Conservation (phyloP, 2,329 filamentous ascomycete genomes). For the Neurospora sp. region DNA sequence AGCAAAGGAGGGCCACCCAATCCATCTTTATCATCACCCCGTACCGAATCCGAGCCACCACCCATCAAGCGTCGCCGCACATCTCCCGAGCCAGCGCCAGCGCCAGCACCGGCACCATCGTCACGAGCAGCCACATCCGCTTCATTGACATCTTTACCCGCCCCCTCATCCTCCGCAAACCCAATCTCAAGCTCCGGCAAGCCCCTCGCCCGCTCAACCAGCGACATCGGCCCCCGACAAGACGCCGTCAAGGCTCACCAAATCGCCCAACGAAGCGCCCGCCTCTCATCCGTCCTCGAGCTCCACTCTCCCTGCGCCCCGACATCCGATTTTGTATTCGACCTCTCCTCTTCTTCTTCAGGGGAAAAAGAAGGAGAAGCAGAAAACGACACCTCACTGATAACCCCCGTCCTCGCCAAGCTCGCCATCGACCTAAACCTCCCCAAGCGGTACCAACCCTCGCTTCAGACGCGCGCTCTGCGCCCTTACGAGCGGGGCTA, state of each 20-base stretch:
- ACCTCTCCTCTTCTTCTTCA: slow-evolving; percentile 27
- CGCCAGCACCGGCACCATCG: background rate
- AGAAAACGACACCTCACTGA: slow-evolving; percentile 28
- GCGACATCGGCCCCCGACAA: slow-evolving; percentile 22
- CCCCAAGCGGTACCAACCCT: slow-evolving; percentile 42
- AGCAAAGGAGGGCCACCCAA: background rate
- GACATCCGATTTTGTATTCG: slow-evolving; percentile 36
- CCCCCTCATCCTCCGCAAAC: background rate
- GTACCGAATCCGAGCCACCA: slow-evolving; percentile 26
- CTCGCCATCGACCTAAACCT: slow-evolving; percentile 44
- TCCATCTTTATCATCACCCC: slow-evolving; percentile 3
- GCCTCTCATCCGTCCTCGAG: slow-evolving; percentile 26
- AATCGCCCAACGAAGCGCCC: slow-evolving; percentile 14
- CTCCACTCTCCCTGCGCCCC: slow-evolving; percentile 38
- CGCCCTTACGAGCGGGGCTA: slow-evolving; percentile 61
- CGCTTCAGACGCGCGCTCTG: slow-evolving; percentile 36
- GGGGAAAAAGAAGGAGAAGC: background rate
- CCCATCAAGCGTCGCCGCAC: slow-evolving; percentile 18
- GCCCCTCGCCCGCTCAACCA: slow-evolving; percentile 22
- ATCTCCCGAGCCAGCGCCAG: background rate
- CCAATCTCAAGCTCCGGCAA: slow-evolving; percentile 11
- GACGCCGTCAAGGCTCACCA: background rate
- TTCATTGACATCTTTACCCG: background rate
- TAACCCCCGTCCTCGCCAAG: slow-evolving; percentile 45
- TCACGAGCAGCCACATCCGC: background rate